Conservation (phyloP, 306 rosid genomes). For the Glycine soja region DNA sequence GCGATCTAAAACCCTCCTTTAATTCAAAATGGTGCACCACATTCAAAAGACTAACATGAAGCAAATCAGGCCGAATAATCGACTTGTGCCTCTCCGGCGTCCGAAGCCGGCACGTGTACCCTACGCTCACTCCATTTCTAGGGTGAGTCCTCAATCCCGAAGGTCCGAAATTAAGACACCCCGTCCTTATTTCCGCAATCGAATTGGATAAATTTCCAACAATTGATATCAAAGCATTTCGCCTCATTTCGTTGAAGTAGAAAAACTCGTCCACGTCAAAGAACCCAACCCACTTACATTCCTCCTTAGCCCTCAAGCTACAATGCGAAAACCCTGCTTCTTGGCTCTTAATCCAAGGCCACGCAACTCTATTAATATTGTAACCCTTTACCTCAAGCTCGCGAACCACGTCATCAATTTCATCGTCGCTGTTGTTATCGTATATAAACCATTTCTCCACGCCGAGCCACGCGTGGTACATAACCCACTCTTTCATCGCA, state of each 20-base stretch:
- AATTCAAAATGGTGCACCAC: slow-evolving; percentile 81
- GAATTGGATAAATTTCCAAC: slow-evolving; percentile 50
- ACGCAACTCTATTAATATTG: slow-evolving; percentile 60
- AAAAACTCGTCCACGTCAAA: slow-evolving; percentile 90
- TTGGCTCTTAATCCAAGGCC: slow-evolving; percentile 95
- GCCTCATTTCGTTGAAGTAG: slow-evolving; percentile 50
- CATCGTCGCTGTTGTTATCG: slow-evolving; percentile 86
- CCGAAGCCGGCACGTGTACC: slow-evolving; percentile 80
- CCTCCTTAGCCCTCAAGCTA: slow-evolving; percentile 65
- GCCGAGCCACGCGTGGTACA: slow-evolving; percentile 85
- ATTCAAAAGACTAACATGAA: slow-evolving; percentile 67
- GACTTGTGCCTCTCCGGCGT: slow-evolving; percentile 75
- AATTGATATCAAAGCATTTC: slow-evolving; percentile 53
- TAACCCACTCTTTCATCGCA: slow-evolving; percentile 74
- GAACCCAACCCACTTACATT: slow-evolving; percentile 87
- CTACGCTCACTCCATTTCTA: slow-evolving; percentile 60
- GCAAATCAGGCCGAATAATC: slow-evolving; percentile 64
- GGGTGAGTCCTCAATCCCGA: slow-evolving; percentile 72
- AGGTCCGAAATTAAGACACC: slow-evolving; percentile 81
- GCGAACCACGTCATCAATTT: slow-evolving; percentile 51
- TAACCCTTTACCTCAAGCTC: slow-evolving; percentile 58
- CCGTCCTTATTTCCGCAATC: slow-evolving; percentile 71
- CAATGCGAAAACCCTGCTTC: slow-evolving; percentile 96
- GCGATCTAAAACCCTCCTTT: slow-evolving; percentile 51
- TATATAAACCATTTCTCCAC: slow-evolving; percentile 83